Evolutionary conservation across 106 monocot genomes (phyloP).

Genomic region (Apostasia ramifera): DNA sequence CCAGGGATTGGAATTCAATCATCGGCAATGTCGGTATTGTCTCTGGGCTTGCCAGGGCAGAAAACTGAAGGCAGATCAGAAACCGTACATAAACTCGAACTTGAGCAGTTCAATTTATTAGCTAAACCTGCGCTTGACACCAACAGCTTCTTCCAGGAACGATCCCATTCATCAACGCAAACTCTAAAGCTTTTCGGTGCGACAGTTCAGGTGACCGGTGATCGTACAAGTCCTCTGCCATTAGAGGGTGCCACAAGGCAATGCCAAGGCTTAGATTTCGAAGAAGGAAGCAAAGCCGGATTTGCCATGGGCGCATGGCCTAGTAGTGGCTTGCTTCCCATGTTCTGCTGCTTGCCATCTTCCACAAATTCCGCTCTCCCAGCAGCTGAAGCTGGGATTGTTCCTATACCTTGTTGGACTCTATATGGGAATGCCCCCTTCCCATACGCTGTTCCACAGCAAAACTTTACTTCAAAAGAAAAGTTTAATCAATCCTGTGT

Average conservation of each 20-base stretch:
- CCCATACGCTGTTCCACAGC: conserved; percentile 12
- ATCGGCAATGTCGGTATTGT: not conserved
- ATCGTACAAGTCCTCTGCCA: not conserved
- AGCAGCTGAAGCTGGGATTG: not conserved
- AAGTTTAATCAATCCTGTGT: conserved; percentile 8
- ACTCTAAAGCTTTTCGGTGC: conserved; percentile 69
- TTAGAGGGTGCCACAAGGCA: not conserved
- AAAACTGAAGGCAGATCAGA: not conserved
- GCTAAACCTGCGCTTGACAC: not conserved
- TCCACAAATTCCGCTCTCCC: conserved; percentile 6
- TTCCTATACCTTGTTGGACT: conserved; percentile 17
- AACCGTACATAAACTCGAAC: too few species aligned
- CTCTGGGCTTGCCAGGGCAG: conserved; percentile 1
- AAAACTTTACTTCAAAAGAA: not conserved
- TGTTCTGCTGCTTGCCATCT: conserved; percentile 24
- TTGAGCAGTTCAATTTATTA: too few species aligned
- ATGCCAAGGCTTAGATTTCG: not conserved
- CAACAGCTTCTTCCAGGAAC: not conserved
- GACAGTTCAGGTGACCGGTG: conserved; percentile 36
- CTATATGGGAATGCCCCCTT: conserved; percentile 15
- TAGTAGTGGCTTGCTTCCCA: conserved; percentile 18
- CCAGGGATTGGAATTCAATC: conserved; percentile 11
- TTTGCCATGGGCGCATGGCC: conserved; percentile 10
- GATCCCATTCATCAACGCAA: conserved; percentile 4
- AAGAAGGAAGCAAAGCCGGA: conserved; percentile 2